A percentile compares a stretch with the other conserved stretches of the same genome.
Evolutionary conservation across 148 eudicot genomes (phyloP).

Genomic region (Vaccinium macrocarpon): DNA sequence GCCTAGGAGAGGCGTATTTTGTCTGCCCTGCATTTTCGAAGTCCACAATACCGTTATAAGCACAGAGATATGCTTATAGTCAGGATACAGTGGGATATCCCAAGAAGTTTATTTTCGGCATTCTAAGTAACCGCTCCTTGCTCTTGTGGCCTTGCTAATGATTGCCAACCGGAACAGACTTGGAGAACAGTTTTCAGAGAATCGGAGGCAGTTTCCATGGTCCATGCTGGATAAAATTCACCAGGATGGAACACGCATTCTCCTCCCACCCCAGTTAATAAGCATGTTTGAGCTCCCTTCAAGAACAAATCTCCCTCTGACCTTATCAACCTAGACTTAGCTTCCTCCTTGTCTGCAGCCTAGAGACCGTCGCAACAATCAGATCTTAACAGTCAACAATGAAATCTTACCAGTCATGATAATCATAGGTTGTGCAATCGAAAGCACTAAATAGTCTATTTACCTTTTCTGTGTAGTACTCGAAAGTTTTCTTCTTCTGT

Average conservation of each 20-base stretch:
- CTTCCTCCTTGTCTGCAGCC: constrained; percentile 56
- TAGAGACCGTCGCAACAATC: constrained; percentile 13
- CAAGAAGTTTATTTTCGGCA: neutral
- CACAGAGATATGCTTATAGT: neutral
- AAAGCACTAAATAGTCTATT: neutral
- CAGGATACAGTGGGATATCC: neutral
- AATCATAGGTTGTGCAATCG: neutral
- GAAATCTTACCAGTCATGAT: neutral
- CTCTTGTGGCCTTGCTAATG: constrained; percentile 30
- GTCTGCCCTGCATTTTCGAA: neutral
- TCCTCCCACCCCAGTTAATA: constrained; percentile 29
- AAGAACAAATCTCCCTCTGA: constrained; percentile 61
- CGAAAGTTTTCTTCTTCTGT: constrained; percentile 66
- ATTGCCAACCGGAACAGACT: constrained; percentile 36
- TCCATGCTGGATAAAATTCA: constrained; percentile 41
- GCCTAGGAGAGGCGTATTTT: neutral
- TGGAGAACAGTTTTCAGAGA: constrained; percentile 32
- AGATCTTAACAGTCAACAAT: neutral
- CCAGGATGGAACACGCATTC: constrained; percentile 53
- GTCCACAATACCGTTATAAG: neutral
- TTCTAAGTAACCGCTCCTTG: constrained; percentile 2
- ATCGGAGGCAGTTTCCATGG: constrained; percentile 36
- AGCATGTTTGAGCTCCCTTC: constrained; percentile 44
- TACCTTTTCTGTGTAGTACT: constrained; percentile 85
- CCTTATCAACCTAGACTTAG: constrained; percentile 43